Conservation (phyloP, 1,139 yeast species). For the Sugiyamaella novakii region DNA sequence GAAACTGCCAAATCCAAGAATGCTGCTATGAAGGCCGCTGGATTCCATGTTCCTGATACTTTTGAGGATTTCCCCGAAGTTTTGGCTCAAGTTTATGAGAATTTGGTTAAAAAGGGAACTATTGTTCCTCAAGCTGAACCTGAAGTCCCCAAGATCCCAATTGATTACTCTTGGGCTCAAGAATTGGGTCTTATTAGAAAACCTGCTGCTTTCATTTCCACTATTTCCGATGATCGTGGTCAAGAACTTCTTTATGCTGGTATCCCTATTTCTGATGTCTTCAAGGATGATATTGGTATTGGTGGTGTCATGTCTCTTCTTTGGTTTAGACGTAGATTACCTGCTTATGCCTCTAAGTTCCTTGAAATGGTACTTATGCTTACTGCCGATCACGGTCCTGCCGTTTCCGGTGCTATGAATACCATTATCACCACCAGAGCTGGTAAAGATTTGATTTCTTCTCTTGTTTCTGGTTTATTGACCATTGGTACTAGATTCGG, state of each 20-base stretch:
- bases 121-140: constrained; percentile 47
- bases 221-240: constrained; percentile 53
- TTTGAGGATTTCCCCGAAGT: constrained; percentile 51
- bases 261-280: constrained; percentile 51
- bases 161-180: constrained; percentile 53
- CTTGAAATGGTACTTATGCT: constrained; percentile 52
- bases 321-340: constrained; percentile 51
- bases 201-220: constrained; percentile 52
- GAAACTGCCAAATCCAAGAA: constrained; percentile 51
- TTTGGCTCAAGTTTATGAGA: constrained; percentile 44
- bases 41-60: constrained; percentile 49
- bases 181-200: constrained; percentile 51
- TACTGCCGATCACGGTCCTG: constrained; percentile 54
- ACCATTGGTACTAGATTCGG: constrained; percentile 52
- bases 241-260: constrained; percentile 52
- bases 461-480: constrained; percentile 49
- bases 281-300: constrained; percentile 51
- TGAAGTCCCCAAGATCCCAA: constrained; percentile 51
- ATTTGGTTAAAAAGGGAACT: constrained; percentile 43
- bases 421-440: constrained; percentile 53
- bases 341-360: constrained; percentile 49
- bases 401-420: constrained; percentile 53
- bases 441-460: constrained; percentile 51
- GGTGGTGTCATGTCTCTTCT: constrained; percentile 53
- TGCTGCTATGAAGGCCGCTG: constrained; percentile 51